Evolutionary conservation across 805 yeast species (phyloP).

Genomic region (Cyberlindnera mycetangii): DNA sequence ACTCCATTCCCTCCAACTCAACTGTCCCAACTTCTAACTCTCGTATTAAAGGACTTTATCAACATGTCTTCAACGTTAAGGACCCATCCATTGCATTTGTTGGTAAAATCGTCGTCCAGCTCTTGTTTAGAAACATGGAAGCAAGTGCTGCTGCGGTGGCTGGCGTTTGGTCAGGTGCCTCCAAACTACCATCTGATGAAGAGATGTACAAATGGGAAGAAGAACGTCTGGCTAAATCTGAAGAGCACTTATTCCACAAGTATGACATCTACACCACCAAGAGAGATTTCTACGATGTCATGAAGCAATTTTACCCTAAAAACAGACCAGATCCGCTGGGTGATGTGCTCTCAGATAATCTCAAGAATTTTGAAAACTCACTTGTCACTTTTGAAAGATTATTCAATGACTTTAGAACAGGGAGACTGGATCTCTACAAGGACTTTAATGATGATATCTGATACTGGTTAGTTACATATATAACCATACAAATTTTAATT

Average conservation of each 20-base stretch:
- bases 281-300: conserved; percentile 29
- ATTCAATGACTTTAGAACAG: conserved; percentile 22
- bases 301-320: conserved; percentile 29
- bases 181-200: conserved; percentile 36
- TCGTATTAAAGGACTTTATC: conserved; percentile 40
- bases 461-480: background rate
- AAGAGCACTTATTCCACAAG: conserved; percentile 33
- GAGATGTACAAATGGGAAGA: conserved; percentile 39
- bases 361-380: conserved; percentile 16
- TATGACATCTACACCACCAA: conserved; percentile 31
- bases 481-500: too few relatives aligned
- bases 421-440: conserved; percentile 13
- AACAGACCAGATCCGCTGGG: conserved; percentile 33
- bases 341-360: conserved; percentile 18
- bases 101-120: conserved; percentile 39
- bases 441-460: conserved; percentile 11
- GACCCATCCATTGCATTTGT: conserved; percentile 46
- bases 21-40: conserved; percentile 26
- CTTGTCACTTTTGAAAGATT: conserved; percentile 21
- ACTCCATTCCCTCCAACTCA: conserved; percentile 25
- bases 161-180: conserved; percentile 50
- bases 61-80: conserved; percentile 43
- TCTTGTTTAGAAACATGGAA: conserved; percentile 50
- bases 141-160: conserved; percentile 52
- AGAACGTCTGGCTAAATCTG: conserved; percentile 24